Conservation (phyloP, 208 protist genomes). For the Acanthamoeba lugdunensis region DNA sequence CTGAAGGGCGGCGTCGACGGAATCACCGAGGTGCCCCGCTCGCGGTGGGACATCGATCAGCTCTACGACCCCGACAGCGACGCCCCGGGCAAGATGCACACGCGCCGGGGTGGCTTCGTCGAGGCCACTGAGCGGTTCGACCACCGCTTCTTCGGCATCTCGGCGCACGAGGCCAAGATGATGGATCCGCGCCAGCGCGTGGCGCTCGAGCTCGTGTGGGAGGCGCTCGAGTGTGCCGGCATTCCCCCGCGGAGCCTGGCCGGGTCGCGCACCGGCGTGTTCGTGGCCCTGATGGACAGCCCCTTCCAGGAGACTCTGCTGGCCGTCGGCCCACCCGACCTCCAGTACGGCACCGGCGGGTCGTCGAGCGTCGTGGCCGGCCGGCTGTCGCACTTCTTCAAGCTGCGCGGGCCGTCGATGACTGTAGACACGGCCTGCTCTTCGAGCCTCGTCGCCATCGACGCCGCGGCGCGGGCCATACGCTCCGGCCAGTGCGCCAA, state of each 20-base stretch:
- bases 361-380: slow-evolving; percentile 75
- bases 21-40: slow-evolving; percentile 36
- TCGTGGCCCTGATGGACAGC: slow-evolving; percentile 70
- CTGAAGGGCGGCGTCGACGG: slow-evolving; percentile 53
- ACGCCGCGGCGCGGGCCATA: slow-evolving; percentile 77
- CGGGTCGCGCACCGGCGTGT: slow-evolving; percentile 59
- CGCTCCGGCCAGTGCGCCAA: slow-evolving; percentile 72
- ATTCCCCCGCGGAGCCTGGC: neutral
- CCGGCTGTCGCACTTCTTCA: slow-evolving; percentile 85
- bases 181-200: slow-evolving; percentile 44
- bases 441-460: slow-evolving; percentile 82
- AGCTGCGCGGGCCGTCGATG: slow-evolving; percentile 85
- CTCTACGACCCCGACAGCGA: slow-evolving; percentile 62
- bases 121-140: slow-evolving; percentile 65
- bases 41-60: slow-evolving; percentile 39
- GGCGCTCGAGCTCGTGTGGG: slow-evolving; percentile 38
- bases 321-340: neutral
- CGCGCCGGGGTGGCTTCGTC: slow-evolving; percentile 35
- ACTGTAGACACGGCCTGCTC: slow-evolving; percentile 89
- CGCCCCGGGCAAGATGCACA: slow-evolving; percentile 66
- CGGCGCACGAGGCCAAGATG: slow-evolving; percentile 20
- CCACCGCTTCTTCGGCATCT: slow-evolving; percentile 68
- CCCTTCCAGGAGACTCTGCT: slow-evolving; percentile 44
- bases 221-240: slow-evolving; percentile 64
- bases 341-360: neutral